phyloP scores from a whole-genome alignment of 2,329 filamentous ascomycete genomes.

The Trichoderma koningiopsis region DNA sequence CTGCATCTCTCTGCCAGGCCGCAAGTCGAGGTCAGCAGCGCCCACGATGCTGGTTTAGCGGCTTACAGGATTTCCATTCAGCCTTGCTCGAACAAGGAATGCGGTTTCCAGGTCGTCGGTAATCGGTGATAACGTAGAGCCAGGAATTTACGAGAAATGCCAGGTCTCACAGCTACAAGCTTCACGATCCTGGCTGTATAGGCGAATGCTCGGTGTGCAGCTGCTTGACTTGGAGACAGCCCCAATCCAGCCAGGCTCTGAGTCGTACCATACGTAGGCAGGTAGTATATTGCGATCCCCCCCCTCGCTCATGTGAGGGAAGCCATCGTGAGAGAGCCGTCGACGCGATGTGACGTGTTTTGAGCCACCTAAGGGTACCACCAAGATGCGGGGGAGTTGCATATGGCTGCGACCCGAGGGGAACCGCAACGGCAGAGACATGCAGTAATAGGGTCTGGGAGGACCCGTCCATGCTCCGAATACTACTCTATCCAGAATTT shows the following conservation, averaged over 20 bases:
- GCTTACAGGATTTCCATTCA: not conserved
- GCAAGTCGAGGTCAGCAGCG: not conserved
- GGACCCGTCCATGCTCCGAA: not conserved
- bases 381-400: slow-evolving; percentile 10
- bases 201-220: not conserved
- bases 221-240: not conserved
- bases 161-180: not conserved
- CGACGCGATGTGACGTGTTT: slow-evolving; percentile 13
- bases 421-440: not conserved
- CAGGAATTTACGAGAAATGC: not conserved
- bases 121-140: not conserved
- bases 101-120: not conserved
- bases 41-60: not conserved
- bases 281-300: not conserved
- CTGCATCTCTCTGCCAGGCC: not conserved
- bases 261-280: not conserved
- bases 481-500: not conserved
- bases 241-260: not conserved
- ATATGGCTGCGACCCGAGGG: not conserved
- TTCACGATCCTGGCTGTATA: not conserved
- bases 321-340: slow-evolving; percentile 3
- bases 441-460: not conserved
- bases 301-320: not conserved
- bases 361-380: not conserved
- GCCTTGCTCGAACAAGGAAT: not conserved